These are phyloP conservation scores for Saksenaea vasiformis DNA, from an alignment of 371 early-diverging fungal genomes.

Conservation along the genomic window DNA sequence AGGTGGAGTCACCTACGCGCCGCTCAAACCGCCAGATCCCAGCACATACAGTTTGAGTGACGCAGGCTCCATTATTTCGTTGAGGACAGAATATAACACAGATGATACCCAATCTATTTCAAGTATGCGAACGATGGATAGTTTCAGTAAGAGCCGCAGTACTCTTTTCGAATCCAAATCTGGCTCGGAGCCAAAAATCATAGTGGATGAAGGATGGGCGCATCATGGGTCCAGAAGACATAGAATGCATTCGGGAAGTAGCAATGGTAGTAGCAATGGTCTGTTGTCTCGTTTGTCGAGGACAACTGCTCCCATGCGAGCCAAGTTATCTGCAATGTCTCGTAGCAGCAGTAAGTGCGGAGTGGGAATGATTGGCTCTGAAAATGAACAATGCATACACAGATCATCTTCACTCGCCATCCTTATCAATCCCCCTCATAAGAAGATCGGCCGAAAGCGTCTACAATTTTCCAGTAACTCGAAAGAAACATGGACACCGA, in stretches of 20 bases:
- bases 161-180: constrained; percentile 30
- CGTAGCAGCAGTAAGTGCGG: constrained; percentile 24
- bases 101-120: constrained; percentile 17
- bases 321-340: constrained; percentile 44
- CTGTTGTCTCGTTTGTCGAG: constrained; percentile 41
- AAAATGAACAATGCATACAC: background rate
- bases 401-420: constrained; percentile 15
- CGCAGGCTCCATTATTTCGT: constrained; percentile 23
- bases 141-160: constrained; percentile 11
- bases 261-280: constrained; percentile 21
- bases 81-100: constrained; percentile 26
- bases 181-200: constrained; percentile 33
- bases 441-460: constrained; percentile 45
- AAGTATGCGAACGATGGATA: constrained; percentile 21
- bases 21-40: constrained; percentile 24
- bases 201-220: constrained; percentile 23
- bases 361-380: constrained; percentile 3
- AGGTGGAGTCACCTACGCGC: constrained; percentile 25
- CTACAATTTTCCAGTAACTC: constrained; percentile 37
- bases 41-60: constrained; percentile 25
- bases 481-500: constrained; percentile 14
- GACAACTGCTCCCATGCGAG: constrained; percentile 52
- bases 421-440: constrained; percentile 30
- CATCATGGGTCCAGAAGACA: constrained; percentile 6
- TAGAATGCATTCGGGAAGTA: constrained; percentile 10